Conservation (phyloP, 305 asterid species). For the Solanum hybrid region DNA sequence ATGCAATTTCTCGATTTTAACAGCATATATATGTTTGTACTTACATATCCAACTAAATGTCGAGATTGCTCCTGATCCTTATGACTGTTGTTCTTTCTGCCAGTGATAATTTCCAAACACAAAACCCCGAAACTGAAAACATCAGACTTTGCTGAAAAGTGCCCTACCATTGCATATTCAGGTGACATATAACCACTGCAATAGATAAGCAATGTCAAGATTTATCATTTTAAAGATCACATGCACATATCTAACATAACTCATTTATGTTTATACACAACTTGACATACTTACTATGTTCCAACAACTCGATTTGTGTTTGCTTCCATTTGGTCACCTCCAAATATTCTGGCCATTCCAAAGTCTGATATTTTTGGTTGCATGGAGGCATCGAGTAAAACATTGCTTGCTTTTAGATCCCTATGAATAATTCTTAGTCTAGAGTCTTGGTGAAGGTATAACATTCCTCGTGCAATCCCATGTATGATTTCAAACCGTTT, state of each 20-base stretch:
- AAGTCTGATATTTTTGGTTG: slow-evolving; percentile 40
- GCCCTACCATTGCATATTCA: slow-evolving; percentile 41
- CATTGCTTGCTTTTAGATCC: slow-evolving; percentile 39
- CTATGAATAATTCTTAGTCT: slow-evolving; percentile 34
- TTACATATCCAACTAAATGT: slow-evolving; percentile 28
- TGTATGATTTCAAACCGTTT: slow-evolving; percentile 22
- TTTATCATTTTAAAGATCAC: not conserved
- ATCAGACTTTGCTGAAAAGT: slow-evolving; percentile 28
- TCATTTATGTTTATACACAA: not conserved
- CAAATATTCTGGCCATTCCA: slow-evolving; percentile 37
- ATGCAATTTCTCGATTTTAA: not conserved
- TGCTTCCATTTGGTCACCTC: slow-evolving; percentile 22
- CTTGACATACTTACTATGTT: slow-evolving; percentile 26
- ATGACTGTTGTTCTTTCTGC: slow-evolving; percentile 25
- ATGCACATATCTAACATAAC: not conserved
- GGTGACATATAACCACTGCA: slow-evolving; percentile 46
- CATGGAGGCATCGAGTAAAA: slow-evolving; percentile 24
- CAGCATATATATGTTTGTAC: not conserved
- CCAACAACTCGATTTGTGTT: slow-evolving; percentile 36
- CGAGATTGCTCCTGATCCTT: not conserved
- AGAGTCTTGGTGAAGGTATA: slow-evolving; percentile 40
- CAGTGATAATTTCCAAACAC: slow-evolving; percentile 29
- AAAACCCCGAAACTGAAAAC: slow-evolving; percentile 36
- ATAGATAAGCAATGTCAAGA: not conserved
- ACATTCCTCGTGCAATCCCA: slow-evolving; percentile 33